Evolutionary conservation across 441 rosid species (phyloP).

Genomic region (Corymbia citriodora): DNA sequence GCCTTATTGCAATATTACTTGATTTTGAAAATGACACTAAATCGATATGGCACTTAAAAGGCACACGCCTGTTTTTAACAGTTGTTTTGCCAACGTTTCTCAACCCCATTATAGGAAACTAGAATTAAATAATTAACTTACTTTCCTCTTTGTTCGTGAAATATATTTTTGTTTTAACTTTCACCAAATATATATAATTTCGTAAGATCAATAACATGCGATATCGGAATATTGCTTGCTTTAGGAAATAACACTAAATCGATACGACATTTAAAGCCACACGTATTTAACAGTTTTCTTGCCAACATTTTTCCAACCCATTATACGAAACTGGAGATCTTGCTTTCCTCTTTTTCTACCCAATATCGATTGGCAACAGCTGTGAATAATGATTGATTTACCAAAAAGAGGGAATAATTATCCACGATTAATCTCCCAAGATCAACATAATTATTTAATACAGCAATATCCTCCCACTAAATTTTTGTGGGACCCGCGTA

Average conservation of each 20-base stretch:
- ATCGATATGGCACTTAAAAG: no score
- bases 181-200: neutral
- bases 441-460: neutral
- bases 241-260: neutral
- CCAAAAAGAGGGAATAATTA: neutral
- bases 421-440: neutral
- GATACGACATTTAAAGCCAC: fast-evolving
- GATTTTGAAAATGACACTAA: no score
- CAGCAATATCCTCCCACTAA: neutral
- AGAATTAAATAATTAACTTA: no score
- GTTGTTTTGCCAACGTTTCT: no score
- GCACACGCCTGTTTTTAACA: no score
- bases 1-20: neutral
- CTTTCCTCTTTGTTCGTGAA: no score
- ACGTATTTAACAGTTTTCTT: fast-evolving
- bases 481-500: neutral
- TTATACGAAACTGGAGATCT: no score
- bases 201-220: neutral
- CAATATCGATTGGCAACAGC: neutral
- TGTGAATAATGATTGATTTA: neutral
- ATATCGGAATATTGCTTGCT: neutral
- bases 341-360: neutral
- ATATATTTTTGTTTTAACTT: no score
- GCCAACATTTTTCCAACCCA: neutral
- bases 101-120: no score